Base-by-base conservation (phyloP, 208 protist genomes). In the Trypanosoma melophagium region DNA sequence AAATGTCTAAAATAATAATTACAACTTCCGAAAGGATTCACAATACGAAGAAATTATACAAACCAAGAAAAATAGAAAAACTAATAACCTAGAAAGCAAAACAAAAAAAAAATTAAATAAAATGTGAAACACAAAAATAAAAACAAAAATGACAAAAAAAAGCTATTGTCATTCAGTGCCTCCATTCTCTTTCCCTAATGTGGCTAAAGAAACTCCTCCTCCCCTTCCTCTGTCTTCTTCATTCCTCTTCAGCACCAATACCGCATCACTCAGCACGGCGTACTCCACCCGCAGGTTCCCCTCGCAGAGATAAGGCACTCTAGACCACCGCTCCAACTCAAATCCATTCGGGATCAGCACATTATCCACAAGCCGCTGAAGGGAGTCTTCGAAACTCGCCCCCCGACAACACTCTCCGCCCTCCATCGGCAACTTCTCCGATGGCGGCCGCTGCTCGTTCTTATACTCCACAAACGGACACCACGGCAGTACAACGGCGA, bases 401-500 rank as follows among this genome's bases (percentile, higher is more conserved):
- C 87, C 87, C 16, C 72, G 62, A 61, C 81, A 87, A 74, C 90
- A 95, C 71, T 91, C 74, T 3, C 84, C 90, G 16, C 90, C 90
- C 24, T 71, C 53, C 90, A 95, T 95, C 9, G 83, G 85, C 66
- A 95, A 76, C 61, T 28, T 25, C 78, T 95, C 83, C 25, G 66
- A 55, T 38, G 90, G 90, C n/a, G n/a, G 45, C 41, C 74, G 72
- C 69, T 92, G 84, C 22, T 41, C 56, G 7, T 22, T 71, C 41
- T 82, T 80, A 50, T 84, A 52, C 79, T 95, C 87, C 9, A 95
- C 90, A 58, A 95, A 93, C 4, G 90, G 90, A 66, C 90, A 95
- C 87, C 90, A 95, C 38, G 90, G 90, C 54, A 95, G 66, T 40
- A 95, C 90, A 60, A 95, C 87, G 0, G 90, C 86, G 12, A 95